These are phyloP conservation scores for Lichtheimia ramosa DNA, from an alignment of 371 early-diverging fungal genomes.

Conservation along the genomic window DNA sequence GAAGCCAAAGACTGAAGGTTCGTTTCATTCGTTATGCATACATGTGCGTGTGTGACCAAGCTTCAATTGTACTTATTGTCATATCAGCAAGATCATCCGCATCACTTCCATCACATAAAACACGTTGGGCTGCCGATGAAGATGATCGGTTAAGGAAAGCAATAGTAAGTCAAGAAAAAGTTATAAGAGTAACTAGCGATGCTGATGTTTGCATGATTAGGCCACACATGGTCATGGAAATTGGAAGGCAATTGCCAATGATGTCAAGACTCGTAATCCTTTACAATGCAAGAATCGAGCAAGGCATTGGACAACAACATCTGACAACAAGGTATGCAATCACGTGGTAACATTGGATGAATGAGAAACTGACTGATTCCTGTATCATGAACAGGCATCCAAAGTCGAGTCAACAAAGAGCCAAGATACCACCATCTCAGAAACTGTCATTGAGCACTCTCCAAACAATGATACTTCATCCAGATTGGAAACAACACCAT, in stretches of 20 bases:
- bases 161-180: constrained; percentile 39
- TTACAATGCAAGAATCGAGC: constrained; percentile 73
- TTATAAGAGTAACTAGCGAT: neutral
- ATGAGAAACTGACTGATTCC: no score
- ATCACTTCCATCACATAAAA: constrained; percentile 63
- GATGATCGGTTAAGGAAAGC: constrained; percentile 39
- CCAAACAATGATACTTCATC: no score
- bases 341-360: no score
- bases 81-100: constrained; percentile 44
- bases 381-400: no score
- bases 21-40: neutral
- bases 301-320: constrained; percentile 52
- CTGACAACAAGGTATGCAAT: constrained; percentile 25
- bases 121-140: constrained; percentile 54
- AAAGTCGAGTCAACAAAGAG: no score
- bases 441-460: no score
- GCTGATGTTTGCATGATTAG: constrained; percentile 10
- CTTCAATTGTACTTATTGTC: constrained; percentile 2
- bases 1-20: constrained; percentile 21
- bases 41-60: neutral
- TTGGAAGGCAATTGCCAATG: constrained; percentile 61
- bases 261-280: constrained; percentile 58
- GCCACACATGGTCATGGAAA: constrained; percentile 57
- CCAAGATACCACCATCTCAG: no score
- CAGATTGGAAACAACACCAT: no score